Conservation (phyloP, 2,329 filamentous ascomycete species). For the Diaporthe sp. region DNA sequence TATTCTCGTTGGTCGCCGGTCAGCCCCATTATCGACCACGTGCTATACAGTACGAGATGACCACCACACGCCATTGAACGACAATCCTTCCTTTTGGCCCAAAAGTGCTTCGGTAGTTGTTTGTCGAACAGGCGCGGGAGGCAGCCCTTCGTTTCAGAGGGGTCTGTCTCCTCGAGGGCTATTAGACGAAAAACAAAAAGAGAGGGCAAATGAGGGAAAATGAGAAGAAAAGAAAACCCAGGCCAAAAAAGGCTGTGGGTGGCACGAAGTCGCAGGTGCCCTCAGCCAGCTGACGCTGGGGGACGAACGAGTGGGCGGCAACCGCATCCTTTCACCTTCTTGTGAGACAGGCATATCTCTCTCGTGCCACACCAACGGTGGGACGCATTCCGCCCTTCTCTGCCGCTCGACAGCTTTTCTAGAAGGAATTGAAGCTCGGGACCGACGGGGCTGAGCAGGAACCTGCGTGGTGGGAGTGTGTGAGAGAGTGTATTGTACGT, state of each 20-base stretch:
- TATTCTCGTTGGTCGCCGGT: not conserved
- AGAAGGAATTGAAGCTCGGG: slow-evolving; percentile 18
- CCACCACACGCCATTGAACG: not conserved
- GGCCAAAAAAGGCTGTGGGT: not conserved
- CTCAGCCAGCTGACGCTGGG: not conserved
- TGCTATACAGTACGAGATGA: slow-evolving; percentile 25
- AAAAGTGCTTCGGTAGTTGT: slow-evolving; percentile 13
- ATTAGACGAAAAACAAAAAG: slow-evolving; percentile 9
- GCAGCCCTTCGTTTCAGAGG: slow-evolving; percentile 9
- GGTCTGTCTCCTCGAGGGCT: not conserved
- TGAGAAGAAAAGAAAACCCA: not conserved
- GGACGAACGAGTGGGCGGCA: not conserved
- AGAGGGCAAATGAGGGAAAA: not conserved
- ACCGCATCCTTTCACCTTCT: not conserved
- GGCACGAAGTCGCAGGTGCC: slow-evolving; percentile 18
- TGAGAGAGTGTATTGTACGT: not conserved
- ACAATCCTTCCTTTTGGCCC: slow-evolving; percentile 3
- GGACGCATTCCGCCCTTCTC: slow-evolving; percentile 23
- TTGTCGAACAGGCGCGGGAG: not conserved
- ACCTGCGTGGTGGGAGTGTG: not conserved
- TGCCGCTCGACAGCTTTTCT: slow-evolving; percentile 14
- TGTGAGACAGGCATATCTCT: slow-evolving; percentile 29
- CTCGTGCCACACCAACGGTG: slow-evolving; percentile 18
- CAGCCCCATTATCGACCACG: slow-evolving; percentile 20
- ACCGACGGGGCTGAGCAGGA: not conserved